phyloP scores from a whole-genome alignment of 768 basidiomycete genomes.

The Pulveroboletus ravenelii region DNA sequence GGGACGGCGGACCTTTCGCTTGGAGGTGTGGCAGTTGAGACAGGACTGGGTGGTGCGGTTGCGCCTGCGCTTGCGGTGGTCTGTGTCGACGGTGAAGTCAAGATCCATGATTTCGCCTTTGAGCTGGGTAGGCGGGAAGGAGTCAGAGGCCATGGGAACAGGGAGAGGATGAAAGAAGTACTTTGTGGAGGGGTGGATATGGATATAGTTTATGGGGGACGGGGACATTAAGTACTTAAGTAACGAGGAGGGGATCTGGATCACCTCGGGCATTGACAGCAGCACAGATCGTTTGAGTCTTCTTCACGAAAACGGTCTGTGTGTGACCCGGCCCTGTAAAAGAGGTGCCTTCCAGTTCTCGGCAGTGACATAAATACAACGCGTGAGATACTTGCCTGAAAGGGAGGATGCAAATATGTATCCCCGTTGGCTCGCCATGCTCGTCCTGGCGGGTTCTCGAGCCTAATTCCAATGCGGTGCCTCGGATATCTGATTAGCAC shows the following conservation, averaged over 20 bases:
- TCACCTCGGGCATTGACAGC: constrained; percentile 38
- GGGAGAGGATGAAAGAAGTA: constrained; percentile 33
- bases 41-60: constrained; percentile 90
- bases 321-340: constrained; percentile 32
- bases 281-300: constrained; percentile 27
- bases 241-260: constrained; percentile 39
- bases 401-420: constrained; percentile 13
- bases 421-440: constrained; percentile 16
- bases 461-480: constrained; percentile 36
- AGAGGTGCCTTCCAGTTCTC: constrained; percentile 31
- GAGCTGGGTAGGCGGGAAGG: constrained; percentile 53
- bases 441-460: constrained; percentile 24
- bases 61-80: constrained; percentile 79
- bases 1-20: constrained; percentile 65
- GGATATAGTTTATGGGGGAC: constrained; percentile 40
- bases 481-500: constrained; percentile 35
- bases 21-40: constrained; percentile 89
- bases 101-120: constrained; percentile 78
- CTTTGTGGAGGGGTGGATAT: constrained; percentile 47
- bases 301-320: constrained; percentile 33
- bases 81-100: constrained; percentile 66
- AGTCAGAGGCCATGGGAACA: constrained; percentile 49
- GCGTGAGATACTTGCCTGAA: constrained; percentile 29
- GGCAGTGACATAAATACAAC: constrained; percentile 34
- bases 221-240: constrained; percentile 57